These are phyloP conservation scores for Dacryopinax primogenitus DNA, from an alignment of 768 basidiomycete species.

Conservation along the genomic window DNA sequence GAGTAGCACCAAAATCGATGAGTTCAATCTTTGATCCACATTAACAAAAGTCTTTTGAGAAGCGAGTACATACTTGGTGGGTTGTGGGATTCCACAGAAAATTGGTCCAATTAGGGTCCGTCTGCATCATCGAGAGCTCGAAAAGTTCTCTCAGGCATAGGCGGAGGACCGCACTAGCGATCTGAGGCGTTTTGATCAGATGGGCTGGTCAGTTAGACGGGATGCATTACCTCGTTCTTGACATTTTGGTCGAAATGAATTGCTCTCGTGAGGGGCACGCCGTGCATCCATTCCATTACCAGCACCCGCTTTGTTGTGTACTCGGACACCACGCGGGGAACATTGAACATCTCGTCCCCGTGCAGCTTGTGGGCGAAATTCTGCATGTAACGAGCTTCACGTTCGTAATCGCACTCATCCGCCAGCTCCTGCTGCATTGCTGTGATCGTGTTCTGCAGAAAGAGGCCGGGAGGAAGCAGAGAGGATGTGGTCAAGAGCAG, in stretches of 20 bases:
- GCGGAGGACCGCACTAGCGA: conserved; percentile 66
- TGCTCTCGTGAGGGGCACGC: conserved; percentile 64
- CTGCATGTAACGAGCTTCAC: conserved; percentile 62
- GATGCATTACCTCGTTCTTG: conserved; percentile 50
- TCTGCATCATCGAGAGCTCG: conserved; percentile 87
- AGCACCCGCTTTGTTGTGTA: conserved; percentile 70
- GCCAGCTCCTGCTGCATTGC: conserved; percentile 81
- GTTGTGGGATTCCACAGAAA: conserved; percentile 73
- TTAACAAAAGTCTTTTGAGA: background rate
- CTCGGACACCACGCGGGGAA: conserved; percentile 72
- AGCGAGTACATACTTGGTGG: conserved; percentile 37
- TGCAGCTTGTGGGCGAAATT: conserved; percentile 35
- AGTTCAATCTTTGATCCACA: conserved; percentile 50
- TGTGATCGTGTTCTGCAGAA: conserved; percentile 78
- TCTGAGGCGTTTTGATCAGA: conserved; percentile 36
- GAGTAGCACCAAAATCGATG: conserved; percentile 92
- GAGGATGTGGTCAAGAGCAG: conserved; percentile 66
- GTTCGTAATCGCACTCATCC: conserved; percentile 83
- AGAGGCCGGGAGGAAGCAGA: conserved; percentile 76
- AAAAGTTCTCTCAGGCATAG: conserved; percentile 86
- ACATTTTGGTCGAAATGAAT: conserved; percentile 47
- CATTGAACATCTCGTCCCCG: conserved; percentile 55
- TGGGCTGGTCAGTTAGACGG: background rate
- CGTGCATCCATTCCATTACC: conserved; percentile 77
- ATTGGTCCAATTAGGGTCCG: conserved; percentile 97